Evolutionary conservation across 202 grass and related monocot species (phyloP).

Genomic region (Setaria viridis): DNA sequence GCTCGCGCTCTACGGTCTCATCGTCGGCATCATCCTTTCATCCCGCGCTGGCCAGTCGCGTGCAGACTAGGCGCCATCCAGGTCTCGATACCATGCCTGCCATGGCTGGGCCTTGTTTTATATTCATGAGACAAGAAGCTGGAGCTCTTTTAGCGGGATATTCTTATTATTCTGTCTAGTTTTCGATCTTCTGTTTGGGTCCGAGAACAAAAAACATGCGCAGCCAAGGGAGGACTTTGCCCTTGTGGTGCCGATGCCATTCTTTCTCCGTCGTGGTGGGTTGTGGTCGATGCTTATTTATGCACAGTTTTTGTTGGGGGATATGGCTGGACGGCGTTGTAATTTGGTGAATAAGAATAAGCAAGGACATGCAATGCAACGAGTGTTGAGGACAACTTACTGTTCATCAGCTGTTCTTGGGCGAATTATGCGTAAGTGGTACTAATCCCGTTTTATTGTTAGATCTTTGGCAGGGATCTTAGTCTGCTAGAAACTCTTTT

Average conservation of each 20-base stretch:
- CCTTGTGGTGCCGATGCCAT: slow-evolving; percentile 44
- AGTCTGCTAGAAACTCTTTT: too few species aligned
- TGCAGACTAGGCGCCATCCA: slow-evolving; percentile 59
- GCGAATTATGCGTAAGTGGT: background rate
- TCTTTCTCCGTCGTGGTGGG: slow-evolving; percentile 46
- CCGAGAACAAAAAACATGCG: slow-evolving; percentile 21
- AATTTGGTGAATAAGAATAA: slow-evolving; percentile 74
- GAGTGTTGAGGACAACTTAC: slow-evolving; percentile 7
- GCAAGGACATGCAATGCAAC: slow-evolving; percentile 46
- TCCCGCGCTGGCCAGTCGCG: slow-evolving; percentile 95
- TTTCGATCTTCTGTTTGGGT: slow-evolving; percentile 46
- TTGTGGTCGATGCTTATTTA: slow-evolving; percentile 36
- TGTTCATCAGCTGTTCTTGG: too few species aligned
- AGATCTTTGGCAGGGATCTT: too few species aligned
- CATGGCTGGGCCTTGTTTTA: slow-evolving; percentile 39
- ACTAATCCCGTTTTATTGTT: too few species aligned
- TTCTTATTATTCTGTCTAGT: slow-evolving; percentile 42
- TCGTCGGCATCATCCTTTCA: slow-evolving; percentile 94
- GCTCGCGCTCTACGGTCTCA: slow-evolving; percentile 94
- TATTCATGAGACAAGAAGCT: slow-evolving; percentile 42
- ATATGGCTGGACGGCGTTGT: slow-evolving; percentile 41
- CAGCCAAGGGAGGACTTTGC: slow-evolving; percentile 6
- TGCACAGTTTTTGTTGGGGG: slow-evolving; percentile 36
- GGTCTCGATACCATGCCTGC: background rate
- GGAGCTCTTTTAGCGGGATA: slow-evolving; percentile 47